phyloP scores from a whole-genome alignment of 2,329 filamentous ascomycete genomes.

The Diplodia intermedia region DNA sequence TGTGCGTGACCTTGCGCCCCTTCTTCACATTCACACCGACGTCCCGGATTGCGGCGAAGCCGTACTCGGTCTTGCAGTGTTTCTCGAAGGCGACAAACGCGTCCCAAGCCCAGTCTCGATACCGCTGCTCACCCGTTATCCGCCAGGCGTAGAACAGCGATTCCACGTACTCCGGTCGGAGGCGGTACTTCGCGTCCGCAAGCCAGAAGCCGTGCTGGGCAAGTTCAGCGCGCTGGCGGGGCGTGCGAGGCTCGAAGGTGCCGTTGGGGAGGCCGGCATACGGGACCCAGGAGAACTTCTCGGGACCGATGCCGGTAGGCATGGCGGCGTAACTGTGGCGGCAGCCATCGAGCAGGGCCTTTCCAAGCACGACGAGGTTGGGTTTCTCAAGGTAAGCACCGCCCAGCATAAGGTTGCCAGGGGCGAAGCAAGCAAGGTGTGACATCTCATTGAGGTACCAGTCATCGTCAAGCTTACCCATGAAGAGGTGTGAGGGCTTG shows the following conservation, averaged over 20 bases:
- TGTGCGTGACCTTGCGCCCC: slow-evolving; percentile 40
- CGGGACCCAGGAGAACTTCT: slow-evolving; percentile 49
- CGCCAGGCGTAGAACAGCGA: slow-evolving; percentile 52
- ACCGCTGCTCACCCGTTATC: slow-evolving; percentile 50
- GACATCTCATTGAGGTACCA: slow-evolving; percentile 49
- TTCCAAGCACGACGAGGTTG: slow-evolving; percentile 46
- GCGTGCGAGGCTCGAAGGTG: slow-evolving; percentile 40
- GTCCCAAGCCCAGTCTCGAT: slow-evolving; percentile 53
- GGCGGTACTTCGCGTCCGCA: slow-evolving; percentile 43
- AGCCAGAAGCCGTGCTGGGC: slow-evolving; percentile 45
- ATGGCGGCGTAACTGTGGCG: slow-evolving; percentile 48
- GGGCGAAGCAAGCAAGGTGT: slow-evolving; percentile 51
- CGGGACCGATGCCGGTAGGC: slow-evolving; percentile 49
- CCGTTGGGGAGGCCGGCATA: slow-evolving; percentile 45
- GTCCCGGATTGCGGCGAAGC: slow-evolving; percentile 49
- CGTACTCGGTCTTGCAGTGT: slow-evolving; percentile 49
- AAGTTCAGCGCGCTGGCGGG: slow-evolving; percentile 43
- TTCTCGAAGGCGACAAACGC: slow-evolving; percentile 47
- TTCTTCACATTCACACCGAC: slow-evolving; percentile 38
- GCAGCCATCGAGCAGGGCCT: slow-evolving; percentile 51
- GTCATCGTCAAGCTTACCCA: slow-evolving; percentile 44
- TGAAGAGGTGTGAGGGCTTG: slow-evolving; percentile 50
- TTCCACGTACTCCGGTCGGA: slow-evolving; percentile 51
- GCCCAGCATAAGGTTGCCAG: slow-evolving; percentile 51
- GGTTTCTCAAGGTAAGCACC: slow-evolving; percentile 43